Evolutionary conservation across 805 yeast genomes (phyloP), one percentile per base, ranked within the genome.

Genomic region (Candida lessepsii): DNA sequence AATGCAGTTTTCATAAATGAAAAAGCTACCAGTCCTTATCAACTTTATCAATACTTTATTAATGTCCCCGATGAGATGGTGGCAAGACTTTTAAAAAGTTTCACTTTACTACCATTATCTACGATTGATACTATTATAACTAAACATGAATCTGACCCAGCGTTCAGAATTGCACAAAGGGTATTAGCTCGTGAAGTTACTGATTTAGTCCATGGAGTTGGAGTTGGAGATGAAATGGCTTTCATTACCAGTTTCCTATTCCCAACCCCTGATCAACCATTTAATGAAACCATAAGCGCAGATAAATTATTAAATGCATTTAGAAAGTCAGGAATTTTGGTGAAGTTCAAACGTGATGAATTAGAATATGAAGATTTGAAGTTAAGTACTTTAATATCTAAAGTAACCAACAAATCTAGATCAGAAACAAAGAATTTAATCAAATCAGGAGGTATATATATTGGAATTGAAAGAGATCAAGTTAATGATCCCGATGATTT

Each of bases 1-100:
- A 93, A 93, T 67, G 98, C 99, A 0, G 78, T 93, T 2, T 93
- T 93, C 63, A 80, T 93, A 39, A 90, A 84, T 53, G 71, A 78
- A 6, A 60, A 67, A n/a, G 62, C 85, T 43, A 91, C 96, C 1
- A 72, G 86, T 11, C 81, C 96, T 0, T 93, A 77, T 60, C 84
- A 86, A 34, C 62, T 93, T 48, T 93, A 84, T 58, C 98, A 93
- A 54, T 86, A 82, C 56, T 85, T 93, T 61, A 77, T 84, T 53
- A 85, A 86, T 48, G 71, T 83, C 0, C 80, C 85, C 0, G 98
- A 90, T 62, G 81, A 75, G 13, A 90, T 84, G 47, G 81, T 90
- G 3, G 75, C 65, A 25, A 76, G 72, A 49, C 77, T 87, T 33
- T 65, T 93, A 51, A 82, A 79, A 55, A 76, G 81, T 40, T 87